Conservation (phyloP, 2,329 filamentous ascomycete species). For the Sphaerulina musiva region DNA sequence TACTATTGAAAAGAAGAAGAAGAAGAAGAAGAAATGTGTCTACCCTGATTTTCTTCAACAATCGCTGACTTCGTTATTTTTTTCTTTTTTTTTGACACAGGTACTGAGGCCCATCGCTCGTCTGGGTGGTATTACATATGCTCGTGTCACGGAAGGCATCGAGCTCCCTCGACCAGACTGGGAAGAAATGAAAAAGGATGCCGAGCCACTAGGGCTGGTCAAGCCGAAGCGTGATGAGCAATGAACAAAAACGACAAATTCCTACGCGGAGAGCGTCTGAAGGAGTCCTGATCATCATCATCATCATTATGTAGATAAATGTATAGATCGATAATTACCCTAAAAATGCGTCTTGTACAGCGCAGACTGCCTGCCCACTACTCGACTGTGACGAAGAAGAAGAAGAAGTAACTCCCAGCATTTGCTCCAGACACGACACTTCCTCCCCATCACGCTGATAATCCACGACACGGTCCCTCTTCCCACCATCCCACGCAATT, state of each 20-base stretch:
- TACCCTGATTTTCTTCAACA: neutral
- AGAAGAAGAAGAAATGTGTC: no score
- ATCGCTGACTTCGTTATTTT: constrained; percentile 6
- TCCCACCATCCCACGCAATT: constrained; percentile 48
- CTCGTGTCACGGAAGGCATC: constrained; percentile 59
- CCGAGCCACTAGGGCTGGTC: constrained; percentile 48
- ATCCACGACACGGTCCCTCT: constrained; percentile 53
- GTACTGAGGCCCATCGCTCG: constrained; percentile 70
- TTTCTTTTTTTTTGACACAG: constrained; percentile 28
- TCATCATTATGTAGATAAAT: neutral
- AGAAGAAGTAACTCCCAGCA: constrained; percentile 22
- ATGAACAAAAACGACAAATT: constrained; percentile 18
- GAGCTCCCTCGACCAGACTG: constrained; percentile 61
- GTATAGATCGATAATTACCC: neutral
- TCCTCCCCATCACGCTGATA: constrained; percentile 49
- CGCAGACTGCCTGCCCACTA: neutral
- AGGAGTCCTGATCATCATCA: neutral
- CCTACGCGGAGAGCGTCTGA: neutral
- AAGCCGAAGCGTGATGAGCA: constrained; percentile 42
- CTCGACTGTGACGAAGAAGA: no score
- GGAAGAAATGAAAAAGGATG: constrained; percentile 47
- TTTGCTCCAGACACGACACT: constrained; percentile 46
- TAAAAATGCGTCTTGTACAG: constrained; percentile 1
- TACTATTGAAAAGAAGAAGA: neutral
- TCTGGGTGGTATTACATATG: constrained; percentile 82